Conservation (phyloP, 495 filamentous ascomycete genomes). For the Ramalina peruviana region DNA sequence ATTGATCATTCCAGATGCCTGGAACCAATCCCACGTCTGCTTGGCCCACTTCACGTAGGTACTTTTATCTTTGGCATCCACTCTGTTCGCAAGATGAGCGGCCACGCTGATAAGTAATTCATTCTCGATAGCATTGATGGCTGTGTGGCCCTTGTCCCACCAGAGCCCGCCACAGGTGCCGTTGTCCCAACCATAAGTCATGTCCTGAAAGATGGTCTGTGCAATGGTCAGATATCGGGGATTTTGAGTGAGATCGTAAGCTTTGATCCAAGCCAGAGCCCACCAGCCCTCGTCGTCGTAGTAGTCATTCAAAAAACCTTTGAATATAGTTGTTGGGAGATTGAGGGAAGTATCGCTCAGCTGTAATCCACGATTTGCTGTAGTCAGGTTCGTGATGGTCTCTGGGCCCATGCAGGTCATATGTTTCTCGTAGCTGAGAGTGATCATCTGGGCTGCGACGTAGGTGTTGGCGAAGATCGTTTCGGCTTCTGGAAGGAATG, state of each 20-base stretch:
- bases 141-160: slow-evolving; percentile 48
- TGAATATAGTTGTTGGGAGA: slow-evolving; percentile 20
- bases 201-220: slow-evolving; percentile 44
- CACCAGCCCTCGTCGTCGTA: slow-evolving; percentile 68
- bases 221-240: slow-evolving; percentile 40
- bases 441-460: slow-evolving; percentile 20
- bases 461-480: slow-evolving; percentile 24
- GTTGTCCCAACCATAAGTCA: slow-evolving; percentile 37
- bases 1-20: slow-evolving; percentile 49
- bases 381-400: not conserved
- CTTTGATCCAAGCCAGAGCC: slow-evolving; percentile 51
- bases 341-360: not conserved
- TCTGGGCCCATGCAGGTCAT: not conserved
- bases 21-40: slow-evolving; percentile 56
- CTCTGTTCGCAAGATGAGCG: slow-evolving; percentile 59
- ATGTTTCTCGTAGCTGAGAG: slow-evolving; percentile 14
- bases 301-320: slow-evolving; percentile 45
- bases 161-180: slow-evolving; percentile 49
- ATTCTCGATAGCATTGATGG: slow-evolving; percentile 62
- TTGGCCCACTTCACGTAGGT: slow-evolving; percentile 44
- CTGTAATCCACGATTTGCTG: not conserved
- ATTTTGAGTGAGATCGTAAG: slow-evolving; percentile 46
- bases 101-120: slow-evolving; percentile 59
- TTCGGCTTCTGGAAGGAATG: slow-evolving; percentile 1
- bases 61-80: slow-evolving; percentile 26